Conservation (phyloP, 2,329 filamentous ascomycete species). For the Aspergillus arachidicola region DNA sequence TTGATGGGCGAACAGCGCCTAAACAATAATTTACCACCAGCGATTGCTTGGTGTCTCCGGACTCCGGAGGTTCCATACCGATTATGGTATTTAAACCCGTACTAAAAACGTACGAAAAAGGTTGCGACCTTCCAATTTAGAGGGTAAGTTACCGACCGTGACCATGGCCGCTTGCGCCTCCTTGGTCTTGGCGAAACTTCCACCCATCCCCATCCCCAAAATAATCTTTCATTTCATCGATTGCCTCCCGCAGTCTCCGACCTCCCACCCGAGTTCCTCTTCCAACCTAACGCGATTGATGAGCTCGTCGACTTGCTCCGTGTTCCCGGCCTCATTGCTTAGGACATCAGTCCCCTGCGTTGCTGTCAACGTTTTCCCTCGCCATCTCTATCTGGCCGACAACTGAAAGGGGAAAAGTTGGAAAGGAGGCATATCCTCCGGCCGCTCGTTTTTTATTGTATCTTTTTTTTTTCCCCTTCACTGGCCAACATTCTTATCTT, state of each 20-base stretch:
- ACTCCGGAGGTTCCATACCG: not conserved
- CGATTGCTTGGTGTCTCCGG: not conserved
- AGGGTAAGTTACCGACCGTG: conserved; percentile 30
- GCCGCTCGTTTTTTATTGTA: conserved; percentile 41
- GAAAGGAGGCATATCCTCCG: conserved; percentile 48
- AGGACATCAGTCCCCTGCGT: conserved; percentile 28
- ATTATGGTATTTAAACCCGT: conserved; percentile 8
- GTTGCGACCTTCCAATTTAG: conserved; percentile 16
- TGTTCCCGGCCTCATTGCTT: conserved; percentile 29
- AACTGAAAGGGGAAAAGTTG: conserved; percentile 34
- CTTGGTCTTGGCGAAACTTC: conserved; percentile 37
- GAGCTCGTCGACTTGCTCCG: conserved; percentile 26
- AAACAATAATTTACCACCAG: not conserved
- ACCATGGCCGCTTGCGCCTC: conserved; percentile 37
- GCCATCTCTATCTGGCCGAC: conserved; percentile 34
- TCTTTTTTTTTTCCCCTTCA: conserved; percentile 23
- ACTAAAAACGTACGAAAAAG: conserved; percentile 13
- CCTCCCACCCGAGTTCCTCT: conserved; percentile 25
- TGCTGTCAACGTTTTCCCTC: conserved; percentile 28
- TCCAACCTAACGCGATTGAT: conserved; percentile 29
- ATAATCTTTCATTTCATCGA: conserved; percentile 26
- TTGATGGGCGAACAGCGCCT: not conserved
- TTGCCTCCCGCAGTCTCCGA: conserved; percentile 23
- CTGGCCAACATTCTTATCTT: conserved; percentile 19
- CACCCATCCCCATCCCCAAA: conserved; percentile 33